Base-by-base conservation (phyloP, 345 rosid genomes). In the Camelina laxa region DNA sequence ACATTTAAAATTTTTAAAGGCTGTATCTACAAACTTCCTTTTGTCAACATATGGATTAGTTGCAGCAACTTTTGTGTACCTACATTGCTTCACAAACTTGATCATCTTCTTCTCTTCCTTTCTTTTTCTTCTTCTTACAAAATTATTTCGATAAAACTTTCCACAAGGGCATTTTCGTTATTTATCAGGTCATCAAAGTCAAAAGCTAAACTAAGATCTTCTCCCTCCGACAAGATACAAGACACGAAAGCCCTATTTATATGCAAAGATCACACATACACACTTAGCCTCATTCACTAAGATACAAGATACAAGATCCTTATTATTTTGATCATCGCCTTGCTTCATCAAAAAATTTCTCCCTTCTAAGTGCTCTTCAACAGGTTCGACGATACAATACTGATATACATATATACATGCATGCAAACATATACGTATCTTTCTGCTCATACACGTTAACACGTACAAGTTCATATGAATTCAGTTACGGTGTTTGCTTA, bases 41-140 rank as follows among this genome's bases (percentile, higher is more conserved):
- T 78, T 78, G 77, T 78, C 81, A 78, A 78, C 74, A 72, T 66
- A 66, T 78, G 81, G 64, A 78, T 78, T 78, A 78, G 81, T 78
- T 78, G 81, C 69, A 78, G 56, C 81, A 78, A 78, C 81, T 72
- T 78, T 72, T 67, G 58, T 72, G 76, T 51, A 70, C 67, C 61
- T 71, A 66, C 74, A 78, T 78, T 67, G 77, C 81, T 78, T 78
- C 77, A 60, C 59, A 78, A 67, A 78, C 77, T 60, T 66, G 69
- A 72, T 59, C 63, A 59, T 66, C 81, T 66, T 62, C 80, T 76
- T 62, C 70, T 69, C 44, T 62, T 76, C 59, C 70, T 69, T 54
- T 55, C 54, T 24, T 55, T 35, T 50, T 72, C 56, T 65, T 62
- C 65, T 75, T 31, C 54, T 63, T 31, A 39, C 42, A 55, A 56